Percentiles rank a stretch among this genome's conserved stretches.
phyloP scores from a whole-genome alignment of 192 early-diverging fungal genomes.

The Oehlia diaphana region DNA sequence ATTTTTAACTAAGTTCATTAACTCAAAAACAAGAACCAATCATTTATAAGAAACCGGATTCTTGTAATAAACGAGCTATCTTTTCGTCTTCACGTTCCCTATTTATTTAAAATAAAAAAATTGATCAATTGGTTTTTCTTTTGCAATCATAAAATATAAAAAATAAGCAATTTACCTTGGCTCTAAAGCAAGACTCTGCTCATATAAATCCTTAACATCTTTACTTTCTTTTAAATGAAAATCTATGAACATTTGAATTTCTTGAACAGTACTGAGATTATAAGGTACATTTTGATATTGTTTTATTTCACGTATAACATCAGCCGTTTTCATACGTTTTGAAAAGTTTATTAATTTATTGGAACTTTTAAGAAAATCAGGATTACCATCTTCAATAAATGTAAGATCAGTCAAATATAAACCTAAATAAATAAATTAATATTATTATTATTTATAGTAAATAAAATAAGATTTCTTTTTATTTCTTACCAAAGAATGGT shows the following conservation, averaged over 20 bases:
- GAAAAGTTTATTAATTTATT: conserved; percentile 88
- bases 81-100: conserved; percentile 84
- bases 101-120: neutral
- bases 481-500: conserved; percentile 64
- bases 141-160: conserved; percentile 1
- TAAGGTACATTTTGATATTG: conserved; percentile 89
- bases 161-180: conserved; percentile 57
- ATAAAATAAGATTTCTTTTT: neutral
- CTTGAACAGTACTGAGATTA: conserved; percentile 72
- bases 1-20: no score
- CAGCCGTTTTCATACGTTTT: conserved; percentile 86
- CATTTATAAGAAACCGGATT: conserved; percentile 75
- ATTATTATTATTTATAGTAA: neutral
- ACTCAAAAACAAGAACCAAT: no score
- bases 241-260: conserved; percentile 82
- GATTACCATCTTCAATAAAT: conserved; percentile 93
- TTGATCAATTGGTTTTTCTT: neutral
- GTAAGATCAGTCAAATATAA: conserved; percentile 90
- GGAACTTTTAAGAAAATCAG: conserved; percentile 64
- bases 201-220: conserved; percentile 76
- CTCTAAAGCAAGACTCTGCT: conserved; percentile 75
- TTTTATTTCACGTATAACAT: conserved; percentile 89
- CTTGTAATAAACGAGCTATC: conserved; percentile 71
- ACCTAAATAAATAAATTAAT: conserved; percentile 35
- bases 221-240: conserved; percentile 64